A percentile compares a stretch with the other conserved stretches of the same genome.
phyloP scores from a whole-genome alignment of 2,329 filamentous ascomycete genomes.

The Exophiala oligosperma region DNA sequence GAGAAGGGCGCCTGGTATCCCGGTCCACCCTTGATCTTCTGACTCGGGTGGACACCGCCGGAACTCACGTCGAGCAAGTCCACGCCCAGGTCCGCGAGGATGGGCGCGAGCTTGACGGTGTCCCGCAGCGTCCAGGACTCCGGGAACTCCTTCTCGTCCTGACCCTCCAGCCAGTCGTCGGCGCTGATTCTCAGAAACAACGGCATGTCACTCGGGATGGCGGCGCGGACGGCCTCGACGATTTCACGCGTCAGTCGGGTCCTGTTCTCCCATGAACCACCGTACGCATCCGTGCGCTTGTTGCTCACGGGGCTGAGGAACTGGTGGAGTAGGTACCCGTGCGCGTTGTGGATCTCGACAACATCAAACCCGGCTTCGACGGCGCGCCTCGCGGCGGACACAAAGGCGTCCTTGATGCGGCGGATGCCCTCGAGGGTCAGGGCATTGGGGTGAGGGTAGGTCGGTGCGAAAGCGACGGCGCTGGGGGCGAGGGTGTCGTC shows the following conservation, averaged over 20 bases:
- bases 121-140: conserved; percentile 69
- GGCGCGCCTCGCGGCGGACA: conserved; percentile 56
- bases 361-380: conserved; percentile 72
- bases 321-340: conserved; percentile 71
- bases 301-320: conserved; percentile 74
- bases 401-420: conserved; percentile 28
- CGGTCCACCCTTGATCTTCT: conserved; percentile 50
- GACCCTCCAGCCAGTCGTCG: conserved; percentile 69
- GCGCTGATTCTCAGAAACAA: conserved; percentile 73
- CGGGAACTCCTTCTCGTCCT: conserved; percentile 55
- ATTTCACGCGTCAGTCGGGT: conserved; percentile 67
- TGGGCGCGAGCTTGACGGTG: conserved; percentile 61
- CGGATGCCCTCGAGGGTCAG: conserved; percentile 70
- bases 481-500: conserved; percentile 58
- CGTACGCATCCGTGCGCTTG: conserved; percentile 59
- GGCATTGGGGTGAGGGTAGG: conserved; percentile 63
- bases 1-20: conserved; percentile 76
- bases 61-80: conserved; percentile 82
- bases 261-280: conserved; percentile 62
- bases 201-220: conserved; percentile 67
- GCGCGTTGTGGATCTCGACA: conserved; percentile 78
- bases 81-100: conserved; percentile 71
- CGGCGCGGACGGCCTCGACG: conserved; percentile 60
- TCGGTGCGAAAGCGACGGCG: conserved; percentile 62
- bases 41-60: conserved; percentile 53